phyloP scores from a whole-genome alignment of 2,329 filamentous ascomycete species.

The Fusarium setosum region DNA sequence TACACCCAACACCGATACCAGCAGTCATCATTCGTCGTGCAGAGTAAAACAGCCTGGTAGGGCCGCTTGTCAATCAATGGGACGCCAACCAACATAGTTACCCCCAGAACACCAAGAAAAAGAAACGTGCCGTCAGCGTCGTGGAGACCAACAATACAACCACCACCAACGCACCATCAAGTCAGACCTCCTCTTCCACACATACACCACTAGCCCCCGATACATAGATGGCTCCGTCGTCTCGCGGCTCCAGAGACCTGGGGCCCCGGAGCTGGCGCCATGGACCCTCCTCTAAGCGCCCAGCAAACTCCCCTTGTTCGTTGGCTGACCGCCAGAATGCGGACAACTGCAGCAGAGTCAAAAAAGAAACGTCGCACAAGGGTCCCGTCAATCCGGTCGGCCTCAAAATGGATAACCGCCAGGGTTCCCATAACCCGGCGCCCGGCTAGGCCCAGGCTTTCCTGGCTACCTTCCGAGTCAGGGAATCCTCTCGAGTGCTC shows the following conservation, averaged over 20 bases:
- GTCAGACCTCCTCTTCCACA: neutral
- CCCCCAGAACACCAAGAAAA: constrained; percentile 28
- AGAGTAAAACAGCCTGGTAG: constrained; percentile 22
- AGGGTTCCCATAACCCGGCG: constrained; percentile 16
- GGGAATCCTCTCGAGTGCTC: constrained; percentile 8
- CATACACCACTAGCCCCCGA: neutral
- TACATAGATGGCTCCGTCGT: neutral
- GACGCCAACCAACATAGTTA: constrained; percentile 15
- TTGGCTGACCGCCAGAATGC: constrained; percentile 33
- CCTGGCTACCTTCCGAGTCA: constrained; percentile 16
- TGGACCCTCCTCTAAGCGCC: constrained; percentile 29
- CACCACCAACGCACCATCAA: constrained; percentile 5
- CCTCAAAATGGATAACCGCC: constrained; percentile 25
- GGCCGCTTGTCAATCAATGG: constrained; percentile 32
- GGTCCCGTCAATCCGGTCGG: constrained; percentile 32
- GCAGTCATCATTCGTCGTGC: constrained; percentile 31
- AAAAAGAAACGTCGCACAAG: constrained; percentile 36
- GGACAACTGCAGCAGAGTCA: constrained; percentile 28
- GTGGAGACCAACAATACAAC: constrained; percentile 4
- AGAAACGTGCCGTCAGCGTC: constrained; percentile 12
- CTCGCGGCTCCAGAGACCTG: constrained; percentile 2
- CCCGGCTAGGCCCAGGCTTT: constrained; percentile 13
- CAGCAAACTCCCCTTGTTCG: constrained; percentile 17
- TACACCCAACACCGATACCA: constrained; percentile 35
- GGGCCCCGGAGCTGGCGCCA: constrained; percentile 14